These are phyloP conservation scores for Pisolithus microcarpus DNA, from an alignment of 768 basidiomycete species.

Conservation along the genomic window DNA sequence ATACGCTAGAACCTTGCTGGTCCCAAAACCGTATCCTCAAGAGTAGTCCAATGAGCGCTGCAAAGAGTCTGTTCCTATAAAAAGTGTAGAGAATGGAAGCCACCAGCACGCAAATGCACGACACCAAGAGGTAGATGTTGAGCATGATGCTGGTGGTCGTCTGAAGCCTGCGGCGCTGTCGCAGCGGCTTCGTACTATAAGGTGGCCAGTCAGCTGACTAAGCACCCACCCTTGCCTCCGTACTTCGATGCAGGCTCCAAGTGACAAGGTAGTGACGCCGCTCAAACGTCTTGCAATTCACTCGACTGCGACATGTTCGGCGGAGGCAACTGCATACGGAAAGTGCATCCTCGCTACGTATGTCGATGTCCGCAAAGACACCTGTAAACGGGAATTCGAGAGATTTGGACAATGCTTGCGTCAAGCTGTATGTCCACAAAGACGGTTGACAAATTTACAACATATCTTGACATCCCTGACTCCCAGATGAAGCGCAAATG, in stretches of 20 bases:
- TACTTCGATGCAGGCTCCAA: constrained; percentile 17
- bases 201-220: background rate
- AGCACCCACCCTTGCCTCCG: background rate
- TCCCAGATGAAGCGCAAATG: constrained; percentile 52
- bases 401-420: constrained; percentile 80
- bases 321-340: constrained; percentile 74
- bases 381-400: constrained; percentile 78
- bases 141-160: constrained; percentile 39
- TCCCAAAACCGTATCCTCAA: constrained; percentile 78
- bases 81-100: constrained; percentile 71
- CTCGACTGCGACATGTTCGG: constrained; percentile 63
- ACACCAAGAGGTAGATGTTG: constrained; percentile 51
- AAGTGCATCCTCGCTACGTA: constrained; percentile 82
- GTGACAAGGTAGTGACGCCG: constrained; percentile 33
- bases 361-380: constrained; percentile 75
- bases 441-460: constrained; percentile 2
- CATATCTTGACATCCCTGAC: background rate
- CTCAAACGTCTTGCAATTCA: constrained; percentile 62
- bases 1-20: constrained; percentile 64
- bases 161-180: background rate
- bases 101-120: constrained; percentile 50
- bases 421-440: constrained; percentile 52
- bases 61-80: constrained; percentile 86
- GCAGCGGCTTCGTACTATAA: background rate
- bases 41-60: constrained; percentile 52